These are phyloP conservation scores for Delphinella strobiligena DNA, from an alignment of 2,329 filamentous ascomycete genomes.

Conservation along the genomic window DNA sequence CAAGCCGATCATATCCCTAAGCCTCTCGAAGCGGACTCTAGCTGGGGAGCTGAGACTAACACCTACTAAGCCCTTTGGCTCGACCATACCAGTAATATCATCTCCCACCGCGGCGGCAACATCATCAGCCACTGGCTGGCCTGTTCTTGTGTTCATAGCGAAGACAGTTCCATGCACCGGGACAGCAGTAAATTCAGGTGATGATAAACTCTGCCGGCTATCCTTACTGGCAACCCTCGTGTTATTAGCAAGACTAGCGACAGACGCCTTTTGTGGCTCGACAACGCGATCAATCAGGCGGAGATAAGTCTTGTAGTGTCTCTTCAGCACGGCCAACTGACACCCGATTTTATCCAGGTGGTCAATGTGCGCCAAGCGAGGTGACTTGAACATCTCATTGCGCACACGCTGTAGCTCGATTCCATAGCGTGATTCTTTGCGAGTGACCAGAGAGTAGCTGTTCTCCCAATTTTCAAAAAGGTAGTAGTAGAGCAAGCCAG, in stretches of 20 bases:
- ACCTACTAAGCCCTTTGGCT: conserved; percentile 28
- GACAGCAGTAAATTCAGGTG: background rate
- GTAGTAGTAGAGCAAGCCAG: conserved; percentile 53
- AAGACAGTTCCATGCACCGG: background rate
- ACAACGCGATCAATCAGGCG: conserved; percentile 48
- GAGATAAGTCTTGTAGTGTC: conserved; percentile 49
- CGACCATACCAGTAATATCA: conserved; percentile 1
- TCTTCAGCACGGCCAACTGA: conserved; percentile 47
- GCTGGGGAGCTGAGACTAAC: conserved; percentile 37
- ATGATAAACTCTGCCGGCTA: conserved; percentile 9
- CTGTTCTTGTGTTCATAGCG: conserved; percentile 5
- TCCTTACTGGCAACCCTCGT: conserved; percentile 23
- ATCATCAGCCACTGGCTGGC: conserved; percentile 17
- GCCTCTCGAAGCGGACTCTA: conserved; percentile 44
- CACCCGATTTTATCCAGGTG: conserved; percentile 48
- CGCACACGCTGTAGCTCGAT: conserved; percentile 38
- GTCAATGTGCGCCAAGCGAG: conserved; percentile 34
- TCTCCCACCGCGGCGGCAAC: conserved; percentile 1
- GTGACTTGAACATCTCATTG: conserved; percentile 42
- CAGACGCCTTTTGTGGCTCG: conserved; percentile 30
- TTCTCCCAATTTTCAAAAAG: conserved; percentile 55
- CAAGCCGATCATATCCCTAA: conserved; percentile 47
- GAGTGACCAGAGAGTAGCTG: conserved; percentile 43
- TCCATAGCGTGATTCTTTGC: conserved; percentile 34
- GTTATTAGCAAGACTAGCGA: conserved; percentile 30